A percentile compares a stretch with the other conserved stretches of the same genome.
Conservation (phyloP, 2,329 filamentous ascomycete species). For the Penicillium sp. region DNA sequence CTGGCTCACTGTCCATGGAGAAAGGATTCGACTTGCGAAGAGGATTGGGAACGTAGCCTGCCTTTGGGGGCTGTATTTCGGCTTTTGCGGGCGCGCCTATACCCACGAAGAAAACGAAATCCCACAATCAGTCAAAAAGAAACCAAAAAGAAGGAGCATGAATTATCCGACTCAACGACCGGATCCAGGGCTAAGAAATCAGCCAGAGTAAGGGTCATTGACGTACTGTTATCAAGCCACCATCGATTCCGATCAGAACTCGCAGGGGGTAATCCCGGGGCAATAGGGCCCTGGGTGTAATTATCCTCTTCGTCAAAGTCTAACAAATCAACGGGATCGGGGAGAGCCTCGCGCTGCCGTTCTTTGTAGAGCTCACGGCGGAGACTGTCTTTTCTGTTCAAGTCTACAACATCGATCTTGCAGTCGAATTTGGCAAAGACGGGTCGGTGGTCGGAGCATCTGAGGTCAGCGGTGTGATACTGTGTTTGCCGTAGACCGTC, state of each 20-base stretch:
- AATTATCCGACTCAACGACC: too few species aligned
- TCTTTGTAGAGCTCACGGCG: constrained; percentile 67
- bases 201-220: constrained; percentile 3
- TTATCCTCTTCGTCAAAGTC: constrained; percentile 62
- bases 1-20: constrained; percentile 63
- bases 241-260: constrained; percentile 58
- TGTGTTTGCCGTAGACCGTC: constrained; percentile 72
- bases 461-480: constrained; percentile 75
- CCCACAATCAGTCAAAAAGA: too few species aligned
- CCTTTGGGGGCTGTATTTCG: constrained; percentile 59
- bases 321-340: constrained; percentile 16
- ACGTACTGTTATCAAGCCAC: constrained; percentile 58
- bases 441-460: constrained; percentile 92
- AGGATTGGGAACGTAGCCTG: constrained; percentile 62
- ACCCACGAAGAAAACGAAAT: too few species aligned
- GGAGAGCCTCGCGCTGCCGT: constrained; percentile 52
- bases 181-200: not conserved
- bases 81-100: constrained; percentile 68
- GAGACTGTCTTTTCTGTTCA: constrained; percentile 64
- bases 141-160: too few species aligned
- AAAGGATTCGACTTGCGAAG: constrained; percentile 78
- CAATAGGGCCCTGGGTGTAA: constrained; percentile 73
- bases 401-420: constrained; percentile 72
- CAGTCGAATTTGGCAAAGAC: constrained; percentile 88
- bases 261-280: constrained; percentile 64